Evolutionary conservation across 139 green algal genomes (phyloP), one percentile per base, ranked within the genome.

Genomic region (Micractinium sp.): DNA sequence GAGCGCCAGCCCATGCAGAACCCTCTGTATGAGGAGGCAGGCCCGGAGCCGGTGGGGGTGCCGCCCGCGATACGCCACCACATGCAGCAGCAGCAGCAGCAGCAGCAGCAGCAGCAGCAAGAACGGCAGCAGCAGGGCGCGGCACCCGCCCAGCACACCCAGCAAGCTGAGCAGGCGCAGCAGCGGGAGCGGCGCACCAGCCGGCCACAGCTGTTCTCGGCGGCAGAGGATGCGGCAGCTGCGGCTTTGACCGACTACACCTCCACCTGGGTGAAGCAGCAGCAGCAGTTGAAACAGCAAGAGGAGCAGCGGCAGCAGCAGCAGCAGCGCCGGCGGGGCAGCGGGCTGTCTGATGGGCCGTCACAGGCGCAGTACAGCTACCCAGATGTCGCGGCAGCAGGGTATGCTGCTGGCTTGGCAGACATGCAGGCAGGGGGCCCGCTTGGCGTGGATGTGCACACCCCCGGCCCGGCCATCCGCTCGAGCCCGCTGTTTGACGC

Each of bases 341-440:
- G 74, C 74, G 74, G 74, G n/a, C 35, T 80, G 9, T 41, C 74
- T 31, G 74, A 77, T 38, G 71, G 20, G 13, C 74, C 74, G 0
- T 38, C 36, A 0, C n/a, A 29, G 25, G 33, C 16, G 38, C 38
- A 9, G 29, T 87, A 80, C 67, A 29, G 31, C 66, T 87, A 47
- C 27, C 83, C 83, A 2, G 83, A 87, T 31, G 66, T 35, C 5
- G 83, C 83, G 16, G 83, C 38, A 9, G 83, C 83, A 1, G 83
- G 83, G 20, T 80, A 87, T 23, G 83, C 83, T 3, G 83, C 83
- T 9, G 83, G 67, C 5, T 19, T 87, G 83, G 83, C 83, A 77
- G 82, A n/a, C 36, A 36, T 41, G 36, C 33, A 63, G 18, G 83
- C 83, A 27, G 36, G 66, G 83, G 67, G 83, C 15, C 16, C 15